Percentiles rank a stretch among this genome's conserved stretches.
phyloP scores from a whole-genome alignment of 23 red algal genomes.

The Cyanidium caldarium region DNA sequence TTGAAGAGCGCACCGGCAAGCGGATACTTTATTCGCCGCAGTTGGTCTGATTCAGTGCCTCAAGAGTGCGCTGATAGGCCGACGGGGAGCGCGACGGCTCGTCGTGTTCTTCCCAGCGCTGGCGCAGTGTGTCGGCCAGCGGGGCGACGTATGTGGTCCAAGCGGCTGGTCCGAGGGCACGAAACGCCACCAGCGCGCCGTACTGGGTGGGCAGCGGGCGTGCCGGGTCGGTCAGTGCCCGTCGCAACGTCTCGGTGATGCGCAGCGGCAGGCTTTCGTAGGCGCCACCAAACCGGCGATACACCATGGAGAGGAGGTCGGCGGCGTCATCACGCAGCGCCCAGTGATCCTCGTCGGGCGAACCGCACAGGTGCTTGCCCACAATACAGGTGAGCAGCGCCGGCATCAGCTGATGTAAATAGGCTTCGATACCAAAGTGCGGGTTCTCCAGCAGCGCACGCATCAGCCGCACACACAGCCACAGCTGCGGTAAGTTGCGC shows the following conservation, averaged over 20 bases:
- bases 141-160: not conserved
- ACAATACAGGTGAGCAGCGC: conserved; percentile 66
- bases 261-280: conserved; percentile 50
- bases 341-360: conserved; percentile 74
- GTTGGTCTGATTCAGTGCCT: conserved; percentile 19
- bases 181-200: conserved; percentile 61
- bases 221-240: conserved; percentile 27
- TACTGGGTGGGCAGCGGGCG: conserved; percentile 79
- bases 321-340: conserved; percentile 59
- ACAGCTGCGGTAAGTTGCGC: conserved; percentile 20
- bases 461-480: conserved; percentile 43
- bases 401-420: conserved; percentile 77
- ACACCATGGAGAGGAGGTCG: conserved; percentile 28
- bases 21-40: conserved; percentile 32
- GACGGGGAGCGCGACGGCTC: too few relatives aligned
- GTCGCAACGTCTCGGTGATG: conserved; percentile 43
- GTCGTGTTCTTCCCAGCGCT: not conserved
- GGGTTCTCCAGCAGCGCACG: conserved; percentile 70
- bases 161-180: conserved; percentile 15
- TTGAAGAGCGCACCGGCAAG: conserved; percentile 27
- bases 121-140: not conserved
- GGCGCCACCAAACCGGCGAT: conserved; percentile 17
- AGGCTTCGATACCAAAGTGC: conserved; percentile 12
- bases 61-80: not conserved
- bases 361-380: conserved; percentile 29